Base-by-base conservation (phyloP, 352 stramenopile genomes). In the Globisporangium splendens region DNA sequence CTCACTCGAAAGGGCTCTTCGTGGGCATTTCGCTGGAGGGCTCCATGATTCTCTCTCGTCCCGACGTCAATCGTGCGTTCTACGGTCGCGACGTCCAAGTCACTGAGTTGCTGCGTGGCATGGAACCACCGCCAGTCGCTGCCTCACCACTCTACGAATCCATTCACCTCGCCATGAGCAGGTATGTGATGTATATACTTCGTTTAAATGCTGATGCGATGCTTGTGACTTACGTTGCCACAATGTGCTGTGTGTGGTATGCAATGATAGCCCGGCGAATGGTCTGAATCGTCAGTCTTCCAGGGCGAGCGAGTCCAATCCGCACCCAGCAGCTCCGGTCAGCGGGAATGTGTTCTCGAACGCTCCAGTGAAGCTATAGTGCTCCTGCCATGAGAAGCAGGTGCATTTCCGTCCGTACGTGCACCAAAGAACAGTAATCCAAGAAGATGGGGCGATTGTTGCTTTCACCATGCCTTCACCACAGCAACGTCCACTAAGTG, bases 31-130 rank as follows among this genome's bases (percentile, higher is more conserved):
- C 83, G 28, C 72, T 98, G 17, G 89, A 97, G 64, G 89, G 85
- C n/a, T 93, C 89, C 10, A 69, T 97, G 22, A 84, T 97, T 33
- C 74, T 96, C n/a, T 74, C 88, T 12, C 88, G 95, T 21, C 63
- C 83, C 14, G 86, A 96, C 49, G 86, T 98, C 48, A 98, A 98
- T 68, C 73, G 80, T 21, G 80, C 79, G 28, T 98, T 98, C 68
- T 98, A 98, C 68, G 89, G 90, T 33, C 79, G 79, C 28, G 68
- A 79, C 15, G 66, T 97, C 17, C 59, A 73, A 33, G 75, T 84
- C 10, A 56, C 77, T 11, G 70, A 96, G 52, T 71, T 97, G 24
- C 69, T 97, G 13, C 71, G 74, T 20, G 88, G 88, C 11, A 72
- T 82, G 39, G 79, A 96, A 50, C 70, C 77, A 13, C 80, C 85